phyloP scores from a whole-genome alignment of 768 basidiomycete species.

The Russula emetica region DNA sequence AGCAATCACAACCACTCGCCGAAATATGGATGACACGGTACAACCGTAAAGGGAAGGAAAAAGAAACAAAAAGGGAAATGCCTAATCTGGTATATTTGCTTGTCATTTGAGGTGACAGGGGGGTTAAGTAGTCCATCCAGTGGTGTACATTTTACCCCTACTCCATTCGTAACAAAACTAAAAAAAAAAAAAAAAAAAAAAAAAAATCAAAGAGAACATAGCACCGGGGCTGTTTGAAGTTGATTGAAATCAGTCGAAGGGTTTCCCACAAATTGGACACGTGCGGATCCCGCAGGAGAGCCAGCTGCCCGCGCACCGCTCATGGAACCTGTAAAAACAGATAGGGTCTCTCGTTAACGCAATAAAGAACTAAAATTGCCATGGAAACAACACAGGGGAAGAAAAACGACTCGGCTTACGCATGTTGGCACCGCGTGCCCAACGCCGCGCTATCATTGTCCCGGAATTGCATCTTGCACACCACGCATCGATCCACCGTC shows the following conservation, averaged over 20 bases:
- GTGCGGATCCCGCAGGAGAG: constrained; percentile 17
- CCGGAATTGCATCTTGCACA: constrained; percentile 26
- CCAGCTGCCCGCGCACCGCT: constrained; percentile 25
- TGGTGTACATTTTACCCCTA: neutral
- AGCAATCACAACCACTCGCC: neutral
- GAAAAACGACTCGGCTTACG: constrained; percentile 18
- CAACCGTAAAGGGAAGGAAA: neutral
- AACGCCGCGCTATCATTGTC: constrained; percentile 22
- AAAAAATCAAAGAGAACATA: neutral
- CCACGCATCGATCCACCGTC: constrained; percentile 25
- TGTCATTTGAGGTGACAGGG: neutral
- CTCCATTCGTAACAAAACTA: neutral
- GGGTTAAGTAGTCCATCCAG: constrained; percentile 6
- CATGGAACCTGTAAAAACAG: constrained; percentile 23
- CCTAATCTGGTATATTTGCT: neutral
- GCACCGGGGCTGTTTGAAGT: neutral
- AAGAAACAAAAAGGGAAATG: neutral
- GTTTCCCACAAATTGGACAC: constrained; percentile 20
- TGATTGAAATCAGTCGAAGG: constrained; percentile 16
- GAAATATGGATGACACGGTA: too few species aligned
- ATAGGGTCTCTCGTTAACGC: neutral
- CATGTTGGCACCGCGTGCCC: constrained; percentile 24
- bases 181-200: constrained; percentile 2
- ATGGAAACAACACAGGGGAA: neutral
- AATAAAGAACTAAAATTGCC: neutral